These are phyloP conservation scores for Echites panduratus DNA, from an alignment of 257 asterid species.

Conservation along the genomic window DNA sequence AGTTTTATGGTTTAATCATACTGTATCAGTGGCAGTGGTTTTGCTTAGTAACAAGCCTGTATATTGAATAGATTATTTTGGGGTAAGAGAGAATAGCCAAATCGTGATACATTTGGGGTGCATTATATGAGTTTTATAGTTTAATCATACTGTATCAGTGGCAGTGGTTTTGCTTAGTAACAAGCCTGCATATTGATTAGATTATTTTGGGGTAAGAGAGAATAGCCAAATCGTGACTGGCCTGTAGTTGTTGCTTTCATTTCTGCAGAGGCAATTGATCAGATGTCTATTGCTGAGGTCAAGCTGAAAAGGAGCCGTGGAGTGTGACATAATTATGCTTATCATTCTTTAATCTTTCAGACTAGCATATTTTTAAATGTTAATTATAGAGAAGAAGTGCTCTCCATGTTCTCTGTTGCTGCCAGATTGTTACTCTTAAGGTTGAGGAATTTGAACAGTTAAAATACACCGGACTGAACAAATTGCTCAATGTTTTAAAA, in stretches of 20 bases:
- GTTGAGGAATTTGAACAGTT: too few species aligned
- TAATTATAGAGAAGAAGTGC: not conserved
- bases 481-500: too few species aligned
- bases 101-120: too few species aligned
- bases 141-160: not conserved
- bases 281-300: not conserved
- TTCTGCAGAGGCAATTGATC: not conserved
- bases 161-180: not conserved
- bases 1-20: not conserved
- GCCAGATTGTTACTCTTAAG: too few species aligned
- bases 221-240: too few species aligned
- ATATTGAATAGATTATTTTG: not conserved
- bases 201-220: not conserved
- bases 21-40: not conserved
- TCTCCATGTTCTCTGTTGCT: not conserved
- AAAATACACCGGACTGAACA: too few species aligned
- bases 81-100: not conserved
- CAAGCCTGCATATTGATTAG: not conserved
- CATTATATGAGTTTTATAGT: not conserved
- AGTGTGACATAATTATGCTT: not conserved
- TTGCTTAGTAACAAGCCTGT: not conserved
- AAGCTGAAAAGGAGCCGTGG: not conserved
- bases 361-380: too few species aligned
- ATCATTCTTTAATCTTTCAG: not conserved
- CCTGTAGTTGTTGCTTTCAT: not conserved